Conservation (phyloP, 2,329 filamentous ascomycete species). For the Thielaviopsis musarum region DNA sequence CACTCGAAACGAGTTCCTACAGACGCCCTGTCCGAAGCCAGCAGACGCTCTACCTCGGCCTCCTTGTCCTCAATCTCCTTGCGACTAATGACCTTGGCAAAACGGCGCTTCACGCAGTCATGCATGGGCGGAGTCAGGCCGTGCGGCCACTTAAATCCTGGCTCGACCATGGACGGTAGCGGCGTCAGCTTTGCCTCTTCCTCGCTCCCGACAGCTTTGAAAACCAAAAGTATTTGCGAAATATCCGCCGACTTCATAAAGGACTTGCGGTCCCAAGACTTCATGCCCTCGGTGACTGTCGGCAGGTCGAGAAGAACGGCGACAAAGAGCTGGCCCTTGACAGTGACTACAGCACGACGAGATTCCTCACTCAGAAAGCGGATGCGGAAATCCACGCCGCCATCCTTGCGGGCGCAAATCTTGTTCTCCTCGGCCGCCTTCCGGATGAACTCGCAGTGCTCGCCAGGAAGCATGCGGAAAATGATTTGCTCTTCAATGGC, state of each 20-base stretch:
- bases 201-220: slow-evolving; percentile 49
- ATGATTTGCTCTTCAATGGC: slow-evolving; percentile 81
- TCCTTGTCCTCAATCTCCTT: slow-evolving; percentile 78
- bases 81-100: slow-evolving; percentile 66
- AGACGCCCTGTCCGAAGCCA: slow-evolving; percentile 50
- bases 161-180: slow-evolving; percentile 56
- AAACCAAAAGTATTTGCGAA: slow-evolving; percentile 74
- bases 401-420: slow-evolving; percentile 48
- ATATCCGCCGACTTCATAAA: slow-evolving; percentile 84
- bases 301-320: slow-evolving; percentile 70
- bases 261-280: slow-evolving; percentile 76
- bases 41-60: slow-evolving; percentile 55
- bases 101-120: slow-evolving; percentile 65
- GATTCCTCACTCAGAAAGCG: slow-evolving; percentile 63
- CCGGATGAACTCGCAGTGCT: slow-evolving; percentile 70
- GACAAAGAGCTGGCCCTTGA: slow-evolving; percentile 56
- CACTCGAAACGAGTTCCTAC: slow-evolving; percentile 46
- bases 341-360: slow-evolving; percentile 53
- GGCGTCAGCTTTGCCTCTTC: slow-evolving; percentile 47
- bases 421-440: slow-evolving; percentile 59
- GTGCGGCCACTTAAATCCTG: slow-evolving; percentile 60
- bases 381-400: slow-evolving; percentile 62
- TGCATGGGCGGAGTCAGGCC: slow-evolving; percentile 80
- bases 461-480: slow-evolving; percentile 71
- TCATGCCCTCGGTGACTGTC: slow-evolving; percentile 69